Percentiles rank a stretch among this genome's conserved stretches.
Evolutionary conservation across 78 protist genomes (phyloP).

Genomic region (Salpingoeca rosetta): DNA sequence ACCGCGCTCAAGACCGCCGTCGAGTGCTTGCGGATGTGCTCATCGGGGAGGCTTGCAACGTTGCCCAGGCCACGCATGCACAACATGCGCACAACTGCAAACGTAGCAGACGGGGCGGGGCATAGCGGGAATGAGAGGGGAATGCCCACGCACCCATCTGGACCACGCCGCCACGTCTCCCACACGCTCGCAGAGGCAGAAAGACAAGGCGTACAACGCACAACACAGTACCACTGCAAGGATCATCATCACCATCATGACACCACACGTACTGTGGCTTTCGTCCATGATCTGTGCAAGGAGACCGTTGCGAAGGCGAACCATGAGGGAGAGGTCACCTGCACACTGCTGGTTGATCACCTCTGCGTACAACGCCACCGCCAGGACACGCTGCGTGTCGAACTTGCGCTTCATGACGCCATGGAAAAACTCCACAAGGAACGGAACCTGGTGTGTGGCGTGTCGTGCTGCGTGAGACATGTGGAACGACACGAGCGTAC

Average conservation of each 20-base stretch:
- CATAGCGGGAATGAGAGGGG: no score
- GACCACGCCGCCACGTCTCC: no score
- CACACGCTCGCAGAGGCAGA: no score
- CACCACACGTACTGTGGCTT: background rate
- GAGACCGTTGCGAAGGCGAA: conserved; percentile 37
- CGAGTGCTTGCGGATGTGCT: conserved; percentile 48
- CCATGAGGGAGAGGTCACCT: conserved; percentile 20
- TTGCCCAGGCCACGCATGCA: conserved; percentile 46
- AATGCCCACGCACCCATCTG: no score
- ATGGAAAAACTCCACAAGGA: conserved; percentile 21
- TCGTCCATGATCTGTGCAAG: conserved; percentile 31
- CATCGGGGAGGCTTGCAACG: conserved; percentile 29
- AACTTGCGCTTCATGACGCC: conserved; percentile 35
- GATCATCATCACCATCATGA: background rate
- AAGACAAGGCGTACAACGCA: background rate
- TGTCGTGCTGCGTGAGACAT: no score
- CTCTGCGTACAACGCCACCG: conserved; percentile 33
- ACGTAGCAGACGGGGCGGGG: no score
- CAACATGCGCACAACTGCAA: conserved; percentile 12
- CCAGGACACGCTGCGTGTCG: conserved; percentile 30
- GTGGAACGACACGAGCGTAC: no score
- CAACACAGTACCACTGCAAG: background rate
- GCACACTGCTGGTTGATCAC: conserved; percentile 26
- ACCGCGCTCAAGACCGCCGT: conserved; percentile 52
- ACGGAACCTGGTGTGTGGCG: no score